These are phyloP conservation scores for Sclerotinia spermophila DNA, from an alignment of 2,329 filamentous ascomycete genomes.

Conservation along the genomic window DNA sequence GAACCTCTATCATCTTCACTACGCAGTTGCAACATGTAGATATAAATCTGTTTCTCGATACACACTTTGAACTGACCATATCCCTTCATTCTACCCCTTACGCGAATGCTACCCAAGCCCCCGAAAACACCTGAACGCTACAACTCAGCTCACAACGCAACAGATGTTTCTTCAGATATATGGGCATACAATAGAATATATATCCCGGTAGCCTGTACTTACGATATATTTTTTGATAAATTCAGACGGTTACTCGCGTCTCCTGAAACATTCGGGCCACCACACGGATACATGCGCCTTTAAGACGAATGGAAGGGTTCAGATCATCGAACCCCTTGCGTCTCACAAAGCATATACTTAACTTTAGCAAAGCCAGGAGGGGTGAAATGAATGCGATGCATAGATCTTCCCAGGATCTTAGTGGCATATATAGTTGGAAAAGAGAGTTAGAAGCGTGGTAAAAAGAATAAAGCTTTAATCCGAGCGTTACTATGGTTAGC, in stretches of 20 bases:
- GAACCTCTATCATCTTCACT: accelerated
- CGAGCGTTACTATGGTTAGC: not conserved
- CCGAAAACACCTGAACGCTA: not conserved
- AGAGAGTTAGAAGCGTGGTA: not conserved
- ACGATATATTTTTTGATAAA: not conserved
- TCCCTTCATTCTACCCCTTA: not conserved
- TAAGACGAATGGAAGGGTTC: not conserved
- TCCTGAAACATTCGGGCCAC: no score
- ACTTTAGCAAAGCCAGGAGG: not conserved
- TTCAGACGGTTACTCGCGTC: not conserved
- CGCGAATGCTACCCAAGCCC: not conserved
- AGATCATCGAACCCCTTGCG: not conserved
- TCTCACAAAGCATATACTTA: not conserved
- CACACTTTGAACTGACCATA: not conserved
- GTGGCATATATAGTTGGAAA: not conserved
- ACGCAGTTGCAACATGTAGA: not conserved
- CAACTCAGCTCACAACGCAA: not conserved
- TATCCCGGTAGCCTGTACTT: no score
- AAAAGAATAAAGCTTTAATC: not conserved
- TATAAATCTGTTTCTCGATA: not conserved
- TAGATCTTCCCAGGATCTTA: accelerated
- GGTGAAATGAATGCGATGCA: not conserved
- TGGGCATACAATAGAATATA: not conserved
- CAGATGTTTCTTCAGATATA: not conserved
- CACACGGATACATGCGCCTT: no score